These are phyloP conservation scores for Colletotrichum costaricense DNA, from an alignment of 2,329 filamentous ascomycete species.

Conservation along the genomic window DNA sequence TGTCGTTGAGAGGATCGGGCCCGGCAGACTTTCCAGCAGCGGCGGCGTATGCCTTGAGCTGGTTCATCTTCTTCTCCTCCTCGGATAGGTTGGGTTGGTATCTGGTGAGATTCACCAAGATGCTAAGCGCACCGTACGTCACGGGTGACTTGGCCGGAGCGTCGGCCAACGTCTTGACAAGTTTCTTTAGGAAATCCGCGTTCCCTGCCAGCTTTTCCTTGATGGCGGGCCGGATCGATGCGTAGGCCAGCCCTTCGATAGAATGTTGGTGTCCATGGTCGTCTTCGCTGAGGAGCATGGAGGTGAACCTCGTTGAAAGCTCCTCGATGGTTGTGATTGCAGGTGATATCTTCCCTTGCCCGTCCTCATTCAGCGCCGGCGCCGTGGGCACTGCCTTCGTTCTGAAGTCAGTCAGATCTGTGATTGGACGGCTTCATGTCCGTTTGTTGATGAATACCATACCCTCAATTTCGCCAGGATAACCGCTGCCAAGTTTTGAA, in stretches of 20 bases:
- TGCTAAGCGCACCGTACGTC: conserved; percentile 87
- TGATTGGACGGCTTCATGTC: conserved; percentile 35
- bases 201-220: conserved; percentile 85
- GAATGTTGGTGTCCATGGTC: conserved; percentile 73
- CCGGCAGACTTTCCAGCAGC: conserved; percentile 75
- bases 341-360: conserved; percentile 58
- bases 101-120: conserved; percentile 85
- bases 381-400: conserved; percentile 66
- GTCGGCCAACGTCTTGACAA: conserved; percentile 72
- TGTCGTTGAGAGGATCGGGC: conserved; percentile 77
- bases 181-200: conserved; percentile 72
- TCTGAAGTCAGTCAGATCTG: conserved; percentile 58
- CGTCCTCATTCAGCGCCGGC: conserved; percentile 50
- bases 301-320: conserved; percentile 72
- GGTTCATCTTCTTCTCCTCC: conserved; percentile 90
- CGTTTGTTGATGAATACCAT: conserved; percentile 45
- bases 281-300: conserved; percentile 72
- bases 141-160: conserved; percentile 74
- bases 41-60: conserved; percentile 95
- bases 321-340: conserved; percentile 73
- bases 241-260: conserved; percentile 92
- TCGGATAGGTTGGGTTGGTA: conserved; percentile 84
- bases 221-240: conserved; percentile 85
- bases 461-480: conserved; percentile 79
- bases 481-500: conserved; percentile 76